Evolutionary conservation across 768 basidiomycete genomes (phyloP), one percentile per base, ranked within the genome.

Genomic region (Clavulina sp.): DNA sequence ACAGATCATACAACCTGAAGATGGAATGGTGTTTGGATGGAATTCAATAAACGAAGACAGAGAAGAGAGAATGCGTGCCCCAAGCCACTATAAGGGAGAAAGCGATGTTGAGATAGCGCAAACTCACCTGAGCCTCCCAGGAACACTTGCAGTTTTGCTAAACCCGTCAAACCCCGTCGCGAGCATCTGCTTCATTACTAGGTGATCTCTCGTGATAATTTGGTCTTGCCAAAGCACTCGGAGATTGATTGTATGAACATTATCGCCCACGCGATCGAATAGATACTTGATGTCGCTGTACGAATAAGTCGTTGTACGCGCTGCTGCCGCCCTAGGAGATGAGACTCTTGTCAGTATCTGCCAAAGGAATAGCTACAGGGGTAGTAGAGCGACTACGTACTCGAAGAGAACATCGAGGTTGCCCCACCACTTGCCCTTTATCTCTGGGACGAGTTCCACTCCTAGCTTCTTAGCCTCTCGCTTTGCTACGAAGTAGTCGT

Each of bases 1-100:
- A 54, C 41, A 65, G 60, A 28, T 52, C 59, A 23, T 13, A 46
- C 43, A 46, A 46, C 9, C 43, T 46, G 43, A 13, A 13, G 26
- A n/a, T n/a, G n/a, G n/a, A n/a, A n/a, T n/a, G n/a, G n/a, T n/a
- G n/a, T n/a, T n/a, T n/a, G n/a, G n/a, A n/a, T 13, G 16, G 43
- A 46, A 26, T 26, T 13, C 43, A 28, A 24, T 9, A 38, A 9
- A 19, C 34, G 34, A 38, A 38, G 34, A 9, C 34, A 38, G 34
- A 38, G 34, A 38, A 19, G 19, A 13, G 9, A n/a, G n/a, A n/a
- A n/a, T n/a, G 13, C 13, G 24, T n/a, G n/a, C n/a, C n/a, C n/a
- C n/a, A n/a, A n/a, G n/a, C n/a, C n/a, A 38, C 26, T 13, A n/a
- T n/a, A n/a, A n/a, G n/a, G 13, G 16, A 28, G 13, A 46, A 13